Percentiles rank a stretch among this genome's conserved stretches.
These are phyloP conservation scores for Fraxinus latifolia DNA, from an alignment of 305 asterid species.

Conservation along the genomic window DNA sequence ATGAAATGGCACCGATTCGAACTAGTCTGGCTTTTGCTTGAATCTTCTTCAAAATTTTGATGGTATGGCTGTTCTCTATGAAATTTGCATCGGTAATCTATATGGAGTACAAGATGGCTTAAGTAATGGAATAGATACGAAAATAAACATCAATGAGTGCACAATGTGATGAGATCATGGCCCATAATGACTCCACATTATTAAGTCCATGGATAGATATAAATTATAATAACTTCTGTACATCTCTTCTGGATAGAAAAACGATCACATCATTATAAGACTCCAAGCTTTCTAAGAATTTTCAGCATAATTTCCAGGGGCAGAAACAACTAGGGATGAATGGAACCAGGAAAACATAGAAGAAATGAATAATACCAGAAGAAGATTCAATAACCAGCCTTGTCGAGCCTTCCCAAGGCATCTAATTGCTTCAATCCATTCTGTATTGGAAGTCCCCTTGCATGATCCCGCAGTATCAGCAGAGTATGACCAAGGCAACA, in stretches of 20 bases:
- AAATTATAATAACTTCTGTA: background rate
- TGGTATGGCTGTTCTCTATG: constrained; percentile 24
- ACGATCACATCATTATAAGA: background rate
- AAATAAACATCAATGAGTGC: background rate
- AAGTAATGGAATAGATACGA: background rate
- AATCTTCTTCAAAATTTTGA: constrained; percentile 45
- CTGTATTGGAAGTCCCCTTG: constrained; percentile 35
- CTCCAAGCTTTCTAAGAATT: background rate
- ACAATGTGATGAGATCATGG: background rate
- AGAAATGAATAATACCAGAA: constrained; percentile 48
- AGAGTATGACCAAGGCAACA: constrained; percentile 49
- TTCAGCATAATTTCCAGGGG: background rate
- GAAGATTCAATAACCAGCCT: constrained; percentile 63
- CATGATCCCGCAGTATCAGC: constrained; percentile 30
- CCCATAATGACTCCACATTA: background rate
- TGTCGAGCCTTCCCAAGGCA: constrained; percentile 77
- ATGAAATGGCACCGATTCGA: constrained; percentile 59
- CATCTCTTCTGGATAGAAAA: background rate
- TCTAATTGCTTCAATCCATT: constrained; percentile 79
- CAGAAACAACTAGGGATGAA: background rate
- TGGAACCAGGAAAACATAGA: constrained; percentile 2
- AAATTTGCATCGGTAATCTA: constrained; percentile 56
- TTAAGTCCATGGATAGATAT: background rate
- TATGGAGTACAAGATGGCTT: constrained; percentile 23
- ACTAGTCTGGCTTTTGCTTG: constrained; percentile 77